Base-by-base conservation (phyloP, 345 rosid species). In the Kandelia obovata region DNA sequence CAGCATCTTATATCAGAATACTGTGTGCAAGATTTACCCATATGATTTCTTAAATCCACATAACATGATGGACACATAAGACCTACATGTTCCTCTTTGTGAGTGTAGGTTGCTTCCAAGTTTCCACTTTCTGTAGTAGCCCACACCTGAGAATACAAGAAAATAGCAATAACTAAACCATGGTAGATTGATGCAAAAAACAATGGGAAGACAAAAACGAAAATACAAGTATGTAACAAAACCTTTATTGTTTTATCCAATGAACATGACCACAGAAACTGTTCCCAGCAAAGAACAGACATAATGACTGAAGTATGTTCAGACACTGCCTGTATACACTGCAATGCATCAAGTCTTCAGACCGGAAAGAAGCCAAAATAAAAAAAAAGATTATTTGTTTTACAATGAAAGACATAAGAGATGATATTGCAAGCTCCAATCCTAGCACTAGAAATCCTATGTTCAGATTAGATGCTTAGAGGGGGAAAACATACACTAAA, bases 201-300 rank as follows among this genome's bases (percentile, higher is more conserved):
- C 32, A n/a, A 43, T 28, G 32, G 64, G 35, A 19, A 27, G 37
- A 21, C 21, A 21, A 21, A 21, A 21, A 58, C 51, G 46, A 35
- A 77, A 26, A 28, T 43, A 27, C 7, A n/a, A 65, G 27, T 65
- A 61, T 52, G 62, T 15, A 31, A 61, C 55, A 21, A 23, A 73
- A 90, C 99, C 93, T 92, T 95, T 75, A 92, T 77, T 60, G 96
- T 90, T 80, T 92, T 70, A 78, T 95, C 99, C 80, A 95, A 79
- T 49, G 99, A 95, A 62, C 99, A 92, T 59, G 98, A 95, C 73
- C 92, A 77, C 73, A 95, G 98, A 82, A 92, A 95, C 75, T 92
- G 96, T 70, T 95, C 99, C 99, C 98, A 95, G 82, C 99, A 96
- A 67, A 92, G 94, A 73, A 92, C 87, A 53, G 98, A 96, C 98